Evolutionary conservation across 164 flowering plant species (phyloP), one percentile per base, ranked within the genome.

Genomic region (Macadamia tetraphylla): DNA sequence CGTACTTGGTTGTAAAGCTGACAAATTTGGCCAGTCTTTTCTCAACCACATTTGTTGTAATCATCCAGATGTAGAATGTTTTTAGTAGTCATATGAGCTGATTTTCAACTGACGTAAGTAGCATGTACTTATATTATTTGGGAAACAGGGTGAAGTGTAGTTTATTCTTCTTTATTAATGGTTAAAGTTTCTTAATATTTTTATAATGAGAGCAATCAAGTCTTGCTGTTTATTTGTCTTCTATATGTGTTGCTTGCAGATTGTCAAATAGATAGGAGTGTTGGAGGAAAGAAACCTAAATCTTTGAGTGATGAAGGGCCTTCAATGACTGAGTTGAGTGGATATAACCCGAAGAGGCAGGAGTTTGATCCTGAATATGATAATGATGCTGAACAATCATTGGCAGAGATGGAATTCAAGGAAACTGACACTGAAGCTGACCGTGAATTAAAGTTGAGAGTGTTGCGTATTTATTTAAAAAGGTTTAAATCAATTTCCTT

Each of bases 321-420:
- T 67, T 81, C 88, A 18, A 35, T 86, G 77, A 81, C 79, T 43
- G 99, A 88, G 76, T 64, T 84, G 63, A 86, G 95, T 81, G 99
- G 98, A 59, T 95, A 87, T 72, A 95, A 95, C 73, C 77, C 89
- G 53, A 95, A 92, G 83, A 84, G 99, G 75, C 88, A 90, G 74
- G 99, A 95, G 75, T 95, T 95, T 75, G 97, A 95, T 35, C 75
- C 88, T 66, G 99, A 95, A 75, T 92, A 95, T 79, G 99, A 95
- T 71, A 92, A 95, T 74, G 99, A 95, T 79, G 99, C 99, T 29
- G 99, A 95, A 80, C 91, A 87, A 77, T 67, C 89, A 64, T 82
- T 95, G 44, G 94, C 96, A 43, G 96, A 95, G 73, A 92, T 95
- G 99, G 99, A 92, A 75, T 95, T 95, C 74, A 92, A 90, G 74